Evolutionary conservation across 1,139 yeast genomes (phyloP).

Genomic region (Saccharomyces hybrid): DNA sequence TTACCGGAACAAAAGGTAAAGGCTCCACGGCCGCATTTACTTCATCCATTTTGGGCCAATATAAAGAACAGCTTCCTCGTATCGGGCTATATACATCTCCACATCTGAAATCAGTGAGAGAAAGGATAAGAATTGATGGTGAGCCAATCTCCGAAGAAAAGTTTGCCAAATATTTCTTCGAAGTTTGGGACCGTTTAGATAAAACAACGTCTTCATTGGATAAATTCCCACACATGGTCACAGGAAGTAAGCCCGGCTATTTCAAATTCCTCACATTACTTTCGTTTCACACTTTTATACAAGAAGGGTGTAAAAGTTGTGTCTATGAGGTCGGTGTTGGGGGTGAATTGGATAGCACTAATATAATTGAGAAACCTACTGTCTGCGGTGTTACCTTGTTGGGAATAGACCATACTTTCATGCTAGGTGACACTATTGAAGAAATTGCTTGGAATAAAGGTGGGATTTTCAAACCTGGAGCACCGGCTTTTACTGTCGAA

Average conservation of each 20-base stretch:
- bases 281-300: conserved; percentile 82
- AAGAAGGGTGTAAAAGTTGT: conserved; percentile 86
- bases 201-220: conserved; percentile 47
- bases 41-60: conserved; percentile 68
- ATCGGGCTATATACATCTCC: conserved; percentile 93
- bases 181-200: conserved; percentile 80
- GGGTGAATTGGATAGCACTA: conserved; percentile 93
- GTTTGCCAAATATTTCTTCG: conserved; percentile 84
- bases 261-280: conserved; percentile 83
- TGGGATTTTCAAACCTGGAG: conserved; percentile 72
- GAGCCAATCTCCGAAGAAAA: conserved; percentile 70
- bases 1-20: conserved; percentile 97
- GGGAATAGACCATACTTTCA: conserved; percentile 87
- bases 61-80: conserved; percentile 39
- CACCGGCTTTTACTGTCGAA: conserved; percentile 60
- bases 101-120: conserved; percentile 87
- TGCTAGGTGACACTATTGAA: conserved; percentile 81
- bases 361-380: conserved; percentile 69
- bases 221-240: conserved; percentile 66
- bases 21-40: conserved; percentile 97
- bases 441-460: conserved; percentile 95
- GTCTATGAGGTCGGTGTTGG: conserved; percentile 98
- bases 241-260: conserved; percentile 78
- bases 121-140: conserved; percentile 83
- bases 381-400: conserved; percentile 80